Base-by-base conservation (phyloP, 2,329 filamentous ascomycete genomes). In the Exophiala aquamarina region DNA sequence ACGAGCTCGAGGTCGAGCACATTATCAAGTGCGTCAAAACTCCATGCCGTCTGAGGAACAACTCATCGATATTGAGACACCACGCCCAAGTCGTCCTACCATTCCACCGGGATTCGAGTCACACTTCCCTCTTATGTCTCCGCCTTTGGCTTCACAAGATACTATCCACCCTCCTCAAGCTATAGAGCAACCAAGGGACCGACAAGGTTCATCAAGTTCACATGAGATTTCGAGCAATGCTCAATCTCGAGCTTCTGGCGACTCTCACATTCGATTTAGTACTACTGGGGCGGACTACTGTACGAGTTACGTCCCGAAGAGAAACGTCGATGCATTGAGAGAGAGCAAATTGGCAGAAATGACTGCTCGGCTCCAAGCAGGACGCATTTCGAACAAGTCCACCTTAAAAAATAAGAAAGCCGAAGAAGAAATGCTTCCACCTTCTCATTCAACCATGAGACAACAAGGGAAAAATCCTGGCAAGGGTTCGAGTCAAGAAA, bases 401-500 rank as follows among this genome's bases (percentile, higher is more conserved):
- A n/a, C n/a, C n/a, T n/a, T n/a, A n/a, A 14, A 19, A 44, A 47
- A 55, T 36, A 47, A 52, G 29, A 52, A 52, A 17, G 45, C 45
- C 3, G 14, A 3, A 2, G 46, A 52, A 7, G 47, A 48, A 8
- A 10, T 23, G 15, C 10, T 28, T 17, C 47, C 48, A n/a, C 13
- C 20, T 23, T n/a, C 35, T 10, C 55, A 52, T 39, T 50, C 47
- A 4, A 56, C 50, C 10, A 57, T 57, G 55, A 41, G 18, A 4
- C 55, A 57, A 32, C 37, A 50, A 26, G 49, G 44, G 7, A 41
- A 41, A 15, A 59, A 59, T 18, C 52, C 52, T 33, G 50, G 52
- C 10, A 57, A 49, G 34, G 50, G 39, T 9, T n/a, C 44, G 4
- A 37, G 32, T 9, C 23, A 36, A 45, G 45, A 52, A 14, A 52